Conservation (phyloP, 176 grass and related monocot species). For the Otatea glauca region DNA sequence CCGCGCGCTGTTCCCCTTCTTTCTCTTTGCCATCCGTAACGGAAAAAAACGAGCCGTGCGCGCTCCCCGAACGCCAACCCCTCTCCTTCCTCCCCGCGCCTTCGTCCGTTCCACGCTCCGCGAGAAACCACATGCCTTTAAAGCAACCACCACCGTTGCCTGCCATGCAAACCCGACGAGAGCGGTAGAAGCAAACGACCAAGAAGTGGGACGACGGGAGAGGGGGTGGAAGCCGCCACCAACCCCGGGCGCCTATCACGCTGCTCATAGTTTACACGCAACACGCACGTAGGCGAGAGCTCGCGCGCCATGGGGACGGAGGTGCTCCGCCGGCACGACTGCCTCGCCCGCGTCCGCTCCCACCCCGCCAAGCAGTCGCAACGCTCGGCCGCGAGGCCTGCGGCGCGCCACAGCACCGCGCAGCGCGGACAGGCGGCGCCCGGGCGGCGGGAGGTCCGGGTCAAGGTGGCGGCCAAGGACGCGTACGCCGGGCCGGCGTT, state of each 20-base stretch:
- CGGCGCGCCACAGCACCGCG: background rate
- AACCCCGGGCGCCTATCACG: background rate
- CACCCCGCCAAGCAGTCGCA: slow-evolving; percentile 31
- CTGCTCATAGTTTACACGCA: background rate
- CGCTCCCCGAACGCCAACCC: background rate
- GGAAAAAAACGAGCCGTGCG: slow-evolving; percentile 17
- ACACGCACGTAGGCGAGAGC: background rate
- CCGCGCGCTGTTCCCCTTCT: background rate
- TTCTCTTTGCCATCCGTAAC: background rate
- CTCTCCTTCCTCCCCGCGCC: slow-evolving; percentile 4
- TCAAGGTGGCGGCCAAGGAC: slow-evolving; percentile 23
- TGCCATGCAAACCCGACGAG: background rate
- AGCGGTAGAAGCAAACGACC: background rate
- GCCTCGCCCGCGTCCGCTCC: slow-evolving; percentile 31
- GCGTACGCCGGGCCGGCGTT: slow-evolving; percentile 56
- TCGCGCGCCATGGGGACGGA: slow-evolving; percentile 50
- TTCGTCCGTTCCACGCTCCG: background rate
- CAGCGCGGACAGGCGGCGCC: slow-evolving; percentile 23
- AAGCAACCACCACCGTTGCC: background rate
- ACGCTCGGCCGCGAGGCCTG: slow-evolving; percentile 1
- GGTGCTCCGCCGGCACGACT: slow-evolving; percentile 52
- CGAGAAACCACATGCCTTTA: background rate
- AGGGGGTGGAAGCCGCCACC: slow-evolving; percentile 52
- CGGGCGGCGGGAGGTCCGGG: slow-evolving; percentile 11
- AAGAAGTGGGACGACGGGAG: slow-evolving; percentile 34